Conservation (phyloP, 371 early-diverging fungal species). For the Saksenaea vasiformis region DNA sequence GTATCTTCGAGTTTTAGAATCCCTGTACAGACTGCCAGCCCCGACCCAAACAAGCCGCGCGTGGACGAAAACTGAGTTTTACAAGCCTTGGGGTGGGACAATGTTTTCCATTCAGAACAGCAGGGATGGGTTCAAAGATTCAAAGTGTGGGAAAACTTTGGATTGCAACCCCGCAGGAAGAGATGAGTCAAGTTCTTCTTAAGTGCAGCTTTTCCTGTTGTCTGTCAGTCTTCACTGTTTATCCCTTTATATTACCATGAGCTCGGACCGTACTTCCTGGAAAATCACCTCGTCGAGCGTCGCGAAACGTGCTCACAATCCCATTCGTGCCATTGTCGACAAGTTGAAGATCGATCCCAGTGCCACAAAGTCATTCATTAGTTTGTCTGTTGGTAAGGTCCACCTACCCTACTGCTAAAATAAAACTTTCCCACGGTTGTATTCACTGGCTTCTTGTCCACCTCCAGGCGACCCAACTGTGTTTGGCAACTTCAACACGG, state of each 20-base stretch:
- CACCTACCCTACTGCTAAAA: not conserved
- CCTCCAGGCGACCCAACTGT: slow-evolving; percentile 82
- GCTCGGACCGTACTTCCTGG: slow-evolving; percentile 40
- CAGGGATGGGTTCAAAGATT: not conserved
- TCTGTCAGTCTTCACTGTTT: not conserved
- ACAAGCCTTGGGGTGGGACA: slow-evolving; percentile 15
- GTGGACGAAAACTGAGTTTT: too few species aligned
- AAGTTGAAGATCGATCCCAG: slow-evolving; percentile 72
- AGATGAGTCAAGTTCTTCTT: not conserved
- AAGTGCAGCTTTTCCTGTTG: slow-evolving; percentile 1
- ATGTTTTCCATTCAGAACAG: slow-evolving; percentile 4
- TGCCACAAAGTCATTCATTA: slow-evolving; percentile 71
- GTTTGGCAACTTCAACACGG: slow-evolving; percentile 89
- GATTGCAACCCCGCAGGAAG: slow-evolving; percentile 4
- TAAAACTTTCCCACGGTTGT: not conserved
- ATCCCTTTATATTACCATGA: slow-evolving; percentile 13
- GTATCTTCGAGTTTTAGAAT: too few species aligned
- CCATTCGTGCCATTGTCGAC: slow-evolving; percentile 87
- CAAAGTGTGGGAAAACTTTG: slow-evolving; percentile 1
- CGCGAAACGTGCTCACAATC: slow-evolving; percentile 82
- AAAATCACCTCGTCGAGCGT: slow-evolving; percentile 58
- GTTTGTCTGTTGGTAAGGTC: slow-evolving; percentile 74
- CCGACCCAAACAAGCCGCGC: too few species aligned
- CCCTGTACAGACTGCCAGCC: too few species aligned
- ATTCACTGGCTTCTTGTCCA: not conserved